These are phyloP conservation scores for Eucalyptus erythrocorys DNA, from an alignment of 345 rosid genomes.

Conservation along the genomic window DNA sequence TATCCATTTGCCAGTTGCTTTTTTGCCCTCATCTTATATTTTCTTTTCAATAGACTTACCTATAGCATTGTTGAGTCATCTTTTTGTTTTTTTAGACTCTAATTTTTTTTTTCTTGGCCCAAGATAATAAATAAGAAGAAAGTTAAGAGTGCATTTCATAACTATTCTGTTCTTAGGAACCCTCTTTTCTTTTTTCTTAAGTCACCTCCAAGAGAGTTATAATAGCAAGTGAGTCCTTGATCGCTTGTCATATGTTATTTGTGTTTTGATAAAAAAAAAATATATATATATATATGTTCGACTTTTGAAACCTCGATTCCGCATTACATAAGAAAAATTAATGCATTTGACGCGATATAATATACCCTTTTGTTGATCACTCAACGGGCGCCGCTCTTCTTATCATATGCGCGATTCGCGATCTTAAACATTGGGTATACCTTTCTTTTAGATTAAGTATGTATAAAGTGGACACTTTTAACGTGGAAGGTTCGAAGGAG, in stretches of 20 bases:
- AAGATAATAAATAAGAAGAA: no score
- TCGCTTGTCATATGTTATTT: not conserved
- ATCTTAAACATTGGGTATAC: not conserved
- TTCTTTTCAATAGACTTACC: no score
- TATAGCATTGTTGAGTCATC: no score
- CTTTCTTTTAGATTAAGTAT: not conserved
- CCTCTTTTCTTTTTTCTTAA: no score
- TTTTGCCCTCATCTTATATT: no score
- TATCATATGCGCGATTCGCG: not conserved
- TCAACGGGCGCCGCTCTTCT: not conserved
- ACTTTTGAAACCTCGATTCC: rapidly evolving
- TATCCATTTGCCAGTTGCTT: no score
- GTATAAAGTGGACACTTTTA: not conserved
- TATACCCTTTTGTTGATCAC: not conserved
- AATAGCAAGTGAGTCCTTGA: not conserved
- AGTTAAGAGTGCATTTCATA: no score
- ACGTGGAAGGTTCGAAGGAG: not conserved
- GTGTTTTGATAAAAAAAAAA: not conserved
- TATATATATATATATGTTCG: no score
- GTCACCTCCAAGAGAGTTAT: not conserved
- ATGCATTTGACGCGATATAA: not conserved
- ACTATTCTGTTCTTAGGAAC: no score
- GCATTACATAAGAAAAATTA: not conserved
- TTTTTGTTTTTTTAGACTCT: no score
- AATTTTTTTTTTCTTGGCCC: no score